phyloP scores from a whole-genome alignment of 257 asterid genomes.

The Rubia yunnanensis region DNA sequence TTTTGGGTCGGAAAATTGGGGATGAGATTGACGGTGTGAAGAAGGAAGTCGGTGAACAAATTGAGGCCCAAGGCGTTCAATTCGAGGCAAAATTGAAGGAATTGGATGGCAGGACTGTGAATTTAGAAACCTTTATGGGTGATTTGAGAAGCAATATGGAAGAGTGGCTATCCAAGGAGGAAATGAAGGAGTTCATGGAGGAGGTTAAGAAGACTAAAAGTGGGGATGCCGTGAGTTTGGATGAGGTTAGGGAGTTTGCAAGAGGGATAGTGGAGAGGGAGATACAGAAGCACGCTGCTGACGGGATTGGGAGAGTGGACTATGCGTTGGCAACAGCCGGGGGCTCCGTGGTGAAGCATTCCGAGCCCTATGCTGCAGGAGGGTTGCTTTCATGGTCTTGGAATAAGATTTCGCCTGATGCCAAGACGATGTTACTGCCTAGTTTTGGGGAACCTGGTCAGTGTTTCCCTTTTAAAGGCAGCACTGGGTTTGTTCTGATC shows the following conservation, averaged over 20 bases:
- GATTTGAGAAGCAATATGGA: slow-evolving; percentile 29
- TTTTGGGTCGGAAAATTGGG: slow-evolving; percentile 47
- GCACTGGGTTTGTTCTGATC: slow-evolving; percentile 60
- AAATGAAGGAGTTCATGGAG: slow-evolving; percentile 46
- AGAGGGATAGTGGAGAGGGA: slow-evolving; percentile 60
- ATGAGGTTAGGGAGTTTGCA: slow-evolving; percentile 58
- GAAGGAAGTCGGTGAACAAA: slow-evolving; percentile 44
- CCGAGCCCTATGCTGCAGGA: slow-evolving; percentile 39
- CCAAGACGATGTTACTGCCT: slow-evolving; percentile 67
- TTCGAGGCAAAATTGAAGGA: slow-evolving; percentile 49
- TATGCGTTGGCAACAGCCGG: slow-evolving; percentile 75
- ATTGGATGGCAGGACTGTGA: slow-evolving; percentile 44
- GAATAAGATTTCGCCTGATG: slow-evolving; percentile 25
- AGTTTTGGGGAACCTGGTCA: slow-evolving; percentile 99
- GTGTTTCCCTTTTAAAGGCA: slow-evolving; percentile 74
- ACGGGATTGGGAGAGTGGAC: slow-evolving; percentile 83
- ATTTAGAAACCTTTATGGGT: slow-evolving; percentile 56
- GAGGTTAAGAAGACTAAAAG: slow-evolving; percentile 41
- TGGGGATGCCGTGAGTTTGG: slow-evolving; percentile 36
- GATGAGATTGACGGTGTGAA: slow-evolving; percentile 34
- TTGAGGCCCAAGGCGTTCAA: slow-evolving; percentile 34
- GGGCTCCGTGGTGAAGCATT: slow-evolving; percentile 64
- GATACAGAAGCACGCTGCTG: slow-evolving; percentile 76
- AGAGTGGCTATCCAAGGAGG: slow-evolving; percentile 57
- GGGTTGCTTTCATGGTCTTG: slow-evolving; percentile 14